phyloP scores from a whole-genome alignment of 108 stramenopile genomes.

The Nitzschia sp. region DNA sequence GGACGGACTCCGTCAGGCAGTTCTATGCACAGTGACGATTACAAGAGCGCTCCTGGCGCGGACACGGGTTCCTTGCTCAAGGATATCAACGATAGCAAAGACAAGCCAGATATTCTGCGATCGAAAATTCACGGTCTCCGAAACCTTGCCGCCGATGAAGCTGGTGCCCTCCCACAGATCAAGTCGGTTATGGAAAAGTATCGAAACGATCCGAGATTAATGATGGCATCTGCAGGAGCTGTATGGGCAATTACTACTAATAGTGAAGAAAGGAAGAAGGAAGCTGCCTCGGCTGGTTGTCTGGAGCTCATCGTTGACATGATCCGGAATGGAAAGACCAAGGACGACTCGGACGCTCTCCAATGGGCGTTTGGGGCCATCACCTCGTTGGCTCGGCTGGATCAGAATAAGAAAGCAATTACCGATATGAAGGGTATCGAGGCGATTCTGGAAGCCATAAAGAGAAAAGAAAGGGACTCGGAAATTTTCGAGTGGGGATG shows the following conservation, averaged over 20 bases:
- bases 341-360: slow-evolving; percentile 23
- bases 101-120: slow-evolving; percentile 5
- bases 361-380: slow-evolving; percentile 38
- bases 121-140: slow-evolving; percentile 30
- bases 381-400: slow-evolving; percentile 16
- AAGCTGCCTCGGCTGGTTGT: slow-evolving; percentile 22
- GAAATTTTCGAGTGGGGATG: slow-evolving; percentile 44
- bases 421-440: slow-evolving; percentile 24
- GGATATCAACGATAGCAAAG: slow-evolving; percentile 11
- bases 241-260: slow-evolving; percentile 27
- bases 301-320: slow-evolving; percentile 25
- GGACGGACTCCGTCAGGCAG: not conserved
- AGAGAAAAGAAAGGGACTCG: slow-evolving; percentile 14
- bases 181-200: slow-evolving; percentile 31
- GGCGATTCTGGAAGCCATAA: slow-evolving; percentile 17
- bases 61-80: slow-evolving; percentile 8
- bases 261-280: slow-evolving; percentile 1
- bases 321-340: slow-evolving; percentile 1
- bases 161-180: slow-evolving; percentile 18
- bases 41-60: not conserved
- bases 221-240: slow-evolving; percentile 24
- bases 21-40: slow-evolving; percentile 1
- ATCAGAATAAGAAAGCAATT: slow-evolving; percentile 19
- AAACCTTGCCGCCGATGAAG: slow-evolving; percentile 28
- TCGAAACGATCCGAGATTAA: slow-evolving; percentile 15